Conservation (phyloP, 176 grass and related monocot species). For the Carex pumila region DNA sequence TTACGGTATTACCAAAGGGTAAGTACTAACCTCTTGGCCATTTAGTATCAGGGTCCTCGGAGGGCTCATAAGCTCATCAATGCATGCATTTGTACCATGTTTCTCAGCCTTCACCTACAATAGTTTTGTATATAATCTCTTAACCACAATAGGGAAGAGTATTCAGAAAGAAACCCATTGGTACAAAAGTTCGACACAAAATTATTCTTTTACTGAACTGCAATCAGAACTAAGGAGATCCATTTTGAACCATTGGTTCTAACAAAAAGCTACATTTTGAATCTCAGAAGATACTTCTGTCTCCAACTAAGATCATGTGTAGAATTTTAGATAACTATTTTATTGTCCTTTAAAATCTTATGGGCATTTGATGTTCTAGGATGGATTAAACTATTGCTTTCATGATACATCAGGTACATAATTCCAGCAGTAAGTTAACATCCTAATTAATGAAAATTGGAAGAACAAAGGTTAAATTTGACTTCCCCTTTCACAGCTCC, state of each 20-base stretch:
- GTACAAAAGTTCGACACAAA: constrained; percentile 14
- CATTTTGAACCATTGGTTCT: neutral
- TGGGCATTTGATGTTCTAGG: neutral
- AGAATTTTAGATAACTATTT: neutral
- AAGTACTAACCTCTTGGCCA: constrained; percentile 29
- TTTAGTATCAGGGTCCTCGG: constrained; percentile 50
- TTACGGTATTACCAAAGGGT: constrained; percentile 54
- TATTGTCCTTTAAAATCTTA: neutral
- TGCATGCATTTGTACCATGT: constrained; percentile 31
- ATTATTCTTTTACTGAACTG: neutral
- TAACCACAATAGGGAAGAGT: neutral
- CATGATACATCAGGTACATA: neutral
- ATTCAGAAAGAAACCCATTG: neutral
- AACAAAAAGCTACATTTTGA: neutral
- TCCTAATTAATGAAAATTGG: neutral
- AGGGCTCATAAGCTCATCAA: constrained; percentile 53
- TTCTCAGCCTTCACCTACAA: constrained; percentile 78
- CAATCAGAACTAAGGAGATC: neutral
- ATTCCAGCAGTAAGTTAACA: neutral
- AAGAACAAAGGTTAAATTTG: neutral
- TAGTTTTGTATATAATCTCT: neutral
- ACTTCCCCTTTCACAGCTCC: neutral
- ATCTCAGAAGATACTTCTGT: neutral
- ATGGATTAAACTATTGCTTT: neutral
- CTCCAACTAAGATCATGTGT: neutral